Conservation (phyloP, 257 asterid genomes). For the Ilex asprella region DNA sequence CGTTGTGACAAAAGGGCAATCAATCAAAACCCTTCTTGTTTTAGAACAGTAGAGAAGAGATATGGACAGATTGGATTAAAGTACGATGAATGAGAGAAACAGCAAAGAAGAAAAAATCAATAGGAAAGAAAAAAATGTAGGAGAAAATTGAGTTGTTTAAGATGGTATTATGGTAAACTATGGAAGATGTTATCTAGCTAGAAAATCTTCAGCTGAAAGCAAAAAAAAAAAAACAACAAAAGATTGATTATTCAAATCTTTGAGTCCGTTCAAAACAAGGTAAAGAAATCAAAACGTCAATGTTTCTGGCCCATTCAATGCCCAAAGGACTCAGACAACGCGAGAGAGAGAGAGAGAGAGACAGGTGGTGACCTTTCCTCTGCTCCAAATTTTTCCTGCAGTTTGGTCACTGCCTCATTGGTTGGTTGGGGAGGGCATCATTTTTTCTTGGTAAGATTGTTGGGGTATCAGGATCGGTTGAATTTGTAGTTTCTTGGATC, state of each 20-base stretch:
- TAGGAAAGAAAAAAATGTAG: background rate
- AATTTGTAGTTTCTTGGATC: no score
- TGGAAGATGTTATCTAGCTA: slow-evolving; percentile 11
- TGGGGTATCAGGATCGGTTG: no score
- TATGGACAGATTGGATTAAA: background rate
- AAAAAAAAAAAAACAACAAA: slow-evolving; percentile 5
- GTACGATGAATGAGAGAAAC: background rate
- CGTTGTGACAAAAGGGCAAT: no score
- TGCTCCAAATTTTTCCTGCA: no score
- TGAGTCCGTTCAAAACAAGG: slow-evolving; percentile 3
- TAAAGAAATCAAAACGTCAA: background rate
- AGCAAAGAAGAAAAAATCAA: background rate
- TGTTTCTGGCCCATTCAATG: no score
- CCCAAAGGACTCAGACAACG: no score
- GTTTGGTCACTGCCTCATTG: no score
- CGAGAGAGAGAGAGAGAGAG: no score
- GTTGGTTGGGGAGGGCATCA: no score
- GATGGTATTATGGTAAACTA: background rate
- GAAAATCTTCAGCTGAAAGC: slow-evolving; percentile 23
- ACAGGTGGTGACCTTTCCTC: slow-evolving; percentile 11
- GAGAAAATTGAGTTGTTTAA: background rate
- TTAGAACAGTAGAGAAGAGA: background rate
- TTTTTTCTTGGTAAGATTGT: no score
- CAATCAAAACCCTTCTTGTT: no score
- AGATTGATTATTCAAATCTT: slow-evolving; percentile 2